Percentiles rank a stretch among this genome's conserved stretches.
Conservation (phyloP, 306 rosid species). For the Echinosophora koreensis region DNA sequence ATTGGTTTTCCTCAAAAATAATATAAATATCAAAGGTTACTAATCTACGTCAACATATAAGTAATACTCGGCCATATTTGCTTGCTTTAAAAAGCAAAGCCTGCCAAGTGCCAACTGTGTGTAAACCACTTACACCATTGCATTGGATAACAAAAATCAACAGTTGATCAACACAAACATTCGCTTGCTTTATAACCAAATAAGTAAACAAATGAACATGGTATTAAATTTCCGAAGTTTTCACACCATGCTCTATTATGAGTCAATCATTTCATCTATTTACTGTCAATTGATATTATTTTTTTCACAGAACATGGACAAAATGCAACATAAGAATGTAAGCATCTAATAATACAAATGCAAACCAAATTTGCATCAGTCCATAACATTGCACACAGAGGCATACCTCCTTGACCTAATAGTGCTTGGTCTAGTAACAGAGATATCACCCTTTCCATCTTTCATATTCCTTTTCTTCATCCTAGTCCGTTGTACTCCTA, state of each 20-base stretch:
- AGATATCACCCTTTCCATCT: constrained; percentile 47
- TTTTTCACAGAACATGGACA: neutral
- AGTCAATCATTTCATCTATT: neutral
- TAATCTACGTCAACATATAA: neutral
- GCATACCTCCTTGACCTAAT: constrained; percentile 59
- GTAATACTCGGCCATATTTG: neutral
- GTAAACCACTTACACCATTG: neutral
- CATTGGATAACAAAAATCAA: constrained; percentile 1
- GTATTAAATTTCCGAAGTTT: constrained; percentile 3
- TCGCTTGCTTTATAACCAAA: constrained; percentile 25
- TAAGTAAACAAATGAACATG: neutral
- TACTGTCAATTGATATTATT: neutral
- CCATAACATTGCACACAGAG: constrained; percentile 7
- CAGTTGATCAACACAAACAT: neutral
- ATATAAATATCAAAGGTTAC: constrained; percentile 13
- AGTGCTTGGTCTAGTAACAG: constrained; percentile 54
- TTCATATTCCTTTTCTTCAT: constrained; percentile 59
- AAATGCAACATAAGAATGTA: constrained; percentile 34
- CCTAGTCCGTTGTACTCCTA: constrained; percentile 57
- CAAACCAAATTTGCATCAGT: constrained; percentile 14
- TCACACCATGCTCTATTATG: neutral
- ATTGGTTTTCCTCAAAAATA: neutral
- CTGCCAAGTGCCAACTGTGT: neutral
- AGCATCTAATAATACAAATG: constrained; percentile 14
- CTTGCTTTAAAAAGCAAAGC: neutral